Evolutionary conservation across 2,329 filamentous ascomycete species (phyloP).

Genomic region (Metarhizium sp.): DNA sequence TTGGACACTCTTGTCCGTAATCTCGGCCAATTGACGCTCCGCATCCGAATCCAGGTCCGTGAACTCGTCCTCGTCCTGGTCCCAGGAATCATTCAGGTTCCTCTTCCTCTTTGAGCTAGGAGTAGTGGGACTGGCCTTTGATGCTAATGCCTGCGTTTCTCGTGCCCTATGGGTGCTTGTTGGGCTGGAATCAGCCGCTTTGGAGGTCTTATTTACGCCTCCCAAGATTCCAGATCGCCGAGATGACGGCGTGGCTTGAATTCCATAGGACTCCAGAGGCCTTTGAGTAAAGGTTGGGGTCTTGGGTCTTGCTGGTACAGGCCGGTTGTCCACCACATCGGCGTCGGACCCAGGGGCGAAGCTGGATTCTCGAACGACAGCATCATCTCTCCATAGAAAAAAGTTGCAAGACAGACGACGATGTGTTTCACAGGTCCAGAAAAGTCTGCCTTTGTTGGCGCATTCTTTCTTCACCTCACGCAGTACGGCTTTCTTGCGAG

Average conservation of each 20-base stretch:
- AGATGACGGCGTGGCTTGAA: constrained; percentile 13
- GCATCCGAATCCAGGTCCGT: constrained; percentile 29
- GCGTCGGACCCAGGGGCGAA: constrained; percentile 5
- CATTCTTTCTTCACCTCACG: constrained; percentile 28
- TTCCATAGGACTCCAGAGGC: constrained; percentile 19
- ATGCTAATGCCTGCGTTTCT: background rate
- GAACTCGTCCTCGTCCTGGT: constrained; percentile 16
- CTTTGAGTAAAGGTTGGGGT: constrained; percentile 20
- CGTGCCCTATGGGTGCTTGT: background rate
- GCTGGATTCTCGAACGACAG: constrained; percentile 20
- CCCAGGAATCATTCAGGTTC: constrained; percentile 13
- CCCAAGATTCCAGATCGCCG: constrained; percentile 3
- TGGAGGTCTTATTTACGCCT: background rate
- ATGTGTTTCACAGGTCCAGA: constrained; percentile 29
- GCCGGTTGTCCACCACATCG: background rate
- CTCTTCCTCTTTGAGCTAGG: constrained; percentile 20
- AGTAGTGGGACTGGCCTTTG: constrained; percentile 1
- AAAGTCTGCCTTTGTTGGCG: constrained; percentile 30
- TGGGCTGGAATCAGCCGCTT: background rate
- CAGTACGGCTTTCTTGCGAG: constrained; percentile 25
- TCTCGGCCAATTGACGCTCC: constrained; percentile 25
- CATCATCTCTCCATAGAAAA: constrained; percentile 35
- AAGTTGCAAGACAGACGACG: constrained; percentile 27
- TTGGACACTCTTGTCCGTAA: constrained; percentile 25
- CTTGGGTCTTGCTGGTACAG: constrained; percentile 11